Conservation (phyloP, 768 basidiomycete species). For the Mycena indigotica region DNA sequence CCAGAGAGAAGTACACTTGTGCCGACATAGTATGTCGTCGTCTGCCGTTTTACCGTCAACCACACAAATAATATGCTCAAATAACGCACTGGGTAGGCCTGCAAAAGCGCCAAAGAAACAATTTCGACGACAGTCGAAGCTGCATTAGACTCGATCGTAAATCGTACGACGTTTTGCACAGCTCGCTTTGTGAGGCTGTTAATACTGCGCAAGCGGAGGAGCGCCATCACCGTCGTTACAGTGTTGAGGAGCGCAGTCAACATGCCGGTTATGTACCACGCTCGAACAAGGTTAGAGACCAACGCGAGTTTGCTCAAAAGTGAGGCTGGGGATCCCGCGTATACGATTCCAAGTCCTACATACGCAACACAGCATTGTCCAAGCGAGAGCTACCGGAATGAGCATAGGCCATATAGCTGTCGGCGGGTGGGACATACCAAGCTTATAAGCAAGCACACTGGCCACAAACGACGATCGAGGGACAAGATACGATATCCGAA, state of each 20-base stretch:
- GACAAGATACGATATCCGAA: background rate
- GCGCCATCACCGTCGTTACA: background rate
- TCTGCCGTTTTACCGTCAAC: background rate
- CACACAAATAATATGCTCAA: background rate
- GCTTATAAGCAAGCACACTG: background rate
- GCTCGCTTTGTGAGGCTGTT: background rate
- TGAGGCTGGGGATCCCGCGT: background rate
- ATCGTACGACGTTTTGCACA: background rate
- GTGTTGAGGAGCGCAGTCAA: background rate
- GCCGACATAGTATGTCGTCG: background rate
- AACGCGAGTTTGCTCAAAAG: background rate
- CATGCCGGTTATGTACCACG: background rate
- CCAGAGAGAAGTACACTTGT: background rate
- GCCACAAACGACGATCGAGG: background rate
- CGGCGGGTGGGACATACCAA: background rate
- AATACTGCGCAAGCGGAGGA: background rate
- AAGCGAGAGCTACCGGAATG: background rate
- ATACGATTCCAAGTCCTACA: background rate
- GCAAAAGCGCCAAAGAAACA: background rate
- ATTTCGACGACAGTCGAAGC: background rate
- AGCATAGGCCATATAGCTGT: background rate
- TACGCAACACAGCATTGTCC: background rate
- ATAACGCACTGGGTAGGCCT: background rate
- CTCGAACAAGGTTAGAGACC: background rate
- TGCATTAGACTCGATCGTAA: background rate